Evolutionary conservation across 495 filamentous ascomycete species (phyloP), one percentile per base, ranked within the genome.

Genomic region (Annulohypoxylon moriforme): DNA sequence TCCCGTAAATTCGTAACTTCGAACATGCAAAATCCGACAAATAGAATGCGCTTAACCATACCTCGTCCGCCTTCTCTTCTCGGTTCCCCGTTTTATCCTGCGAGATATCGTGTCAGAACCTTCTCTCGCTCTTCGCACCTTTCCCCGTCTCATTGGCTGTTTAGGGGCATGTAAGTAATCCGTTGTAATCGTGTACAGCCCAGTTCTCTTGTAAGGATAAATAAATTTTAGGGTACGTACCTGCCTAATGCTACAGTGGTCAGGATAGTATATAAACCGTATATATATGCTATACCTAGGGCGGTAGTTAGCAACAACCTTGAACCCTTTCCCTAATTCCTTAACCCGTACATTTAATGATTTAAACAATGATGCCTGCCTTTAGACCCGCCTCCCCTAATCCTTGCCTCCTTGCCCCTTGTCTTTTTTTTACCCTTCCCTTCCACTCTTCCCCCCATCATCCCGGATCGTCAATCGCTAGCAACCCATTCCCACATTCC

Each of bases 11-110:
- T 16, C 9, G 18, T n/a, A 40, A 8, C 29, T 20, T 20, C 14
- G 9, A 50, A 62, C 42, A 31, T 42, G 18, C 20, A 44, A 60
- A 36, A 9, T 29, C n/a, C 34, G 24, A 29, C 34, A 46, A 60
- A 60, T 40, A 46, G 25, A 7, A 46, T n/a, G 14, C n/a, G 2
- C 5, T 27, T 40, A 40, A n/a, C n/a, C n/a, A n/a, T n/a, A n/a
- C n/a, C 52, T 61, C 47, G 46, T 46, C 36, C 57, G 57, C 64
- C 49, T 61, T 68, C 65, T 62, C 6, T 62, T 61, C 57, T 62
- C 29, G 58, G 65, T 18, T 34, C 36, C 34, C 33, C 18, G 25
- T 14, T 25, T 49, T 20, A 1, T 52, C 24, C 55, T 58, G 55
- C 55, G 34, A 58, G 55, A 58, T 58, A 58, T 58, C 55, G 55